phyloP scores from a whole-genome alignment of 257 asterid genomes.

The Solanum stenotomum region DNA sequence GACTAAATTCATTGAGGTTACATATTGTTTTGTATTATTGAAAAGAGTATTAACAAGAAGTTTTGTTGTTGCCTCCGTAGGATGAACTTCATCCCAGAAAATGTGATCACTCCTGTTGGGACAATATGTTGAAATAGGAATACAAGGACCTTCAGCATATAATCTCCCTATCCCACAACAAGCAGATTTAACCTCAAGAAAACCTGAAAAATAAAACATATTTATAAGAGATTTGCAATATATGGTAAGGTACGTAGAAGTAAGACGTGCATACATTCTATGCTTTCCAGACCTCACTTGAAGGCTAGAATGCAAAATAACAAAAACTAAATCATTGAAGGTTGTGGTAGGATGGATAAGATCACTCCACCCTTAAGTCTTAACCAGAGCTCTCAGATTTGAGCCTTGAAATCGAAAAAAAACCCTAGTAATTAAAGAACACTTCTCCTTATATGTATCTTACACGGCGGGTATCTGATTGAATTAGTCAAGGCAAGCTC shows the following conservation, averaged over 20 bases:
- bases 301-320: neutral
- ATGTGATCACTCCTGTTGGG: constrained; percentile 43
- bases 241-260: neutral
- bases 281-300: fast-evolving
- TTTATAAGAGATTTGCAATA: neutral
- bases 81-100: constrained; percentile 84
- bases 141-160: constrained; percentile 53
- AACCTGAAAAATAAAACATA: constrained; percentile 19
- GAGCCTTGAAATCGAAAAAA: fast-evolving
- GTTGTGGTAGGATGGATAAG: neutral
- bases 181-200: constrained; percentile 48
- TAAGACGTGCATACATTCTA: neutral
- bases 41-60: constrained; percentile 26
- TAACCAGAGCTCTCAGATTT: fast-evolving
- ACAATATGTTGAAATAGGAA: constrained; percentile 47
- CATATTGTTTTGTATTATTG: constrained; percentile 18
- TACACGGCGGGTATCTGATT: fast-evolving
- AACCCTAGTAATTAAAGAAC: neutral
- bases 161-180: constrained; percentile 76
- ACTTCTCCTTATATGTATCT: neutral
- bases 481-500: neutral
- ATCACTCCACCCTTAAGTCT: neutral
- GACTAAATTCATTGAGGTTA: constrained; percentile 33
- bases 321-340: neutral
- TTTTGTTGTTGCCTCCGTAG: constrained; percentile 46